These are phyloP conservation scores for Friedmanniomyces simplex DNA, from an alignment of 495 filamentous ascomycete genomes.

Conservation along the genomic window DNA sequence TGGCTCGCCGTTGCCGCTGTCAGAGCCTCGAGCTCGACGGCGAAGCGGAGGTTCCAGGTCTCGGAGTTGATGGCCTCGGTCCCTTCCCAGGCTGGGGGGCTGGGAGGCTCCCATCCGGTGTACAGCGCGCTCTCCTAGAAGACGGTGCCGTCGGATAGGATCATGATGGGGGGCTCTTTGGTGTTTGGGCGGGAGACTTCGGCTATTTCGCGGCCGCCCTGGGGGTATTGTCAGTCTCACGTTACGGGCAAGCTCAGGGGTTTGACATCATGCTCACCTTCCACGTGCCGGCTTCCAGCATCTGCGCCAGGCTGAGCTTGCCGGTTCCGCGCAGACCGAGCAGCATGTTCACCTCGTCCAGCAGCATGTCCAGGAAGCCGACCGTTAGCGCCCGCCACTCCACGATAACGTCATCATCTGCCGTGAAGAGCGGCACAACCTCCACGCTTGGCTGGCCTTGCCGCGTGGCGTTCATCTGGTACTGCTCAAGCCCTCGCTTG, in stretches of 20 bases:
- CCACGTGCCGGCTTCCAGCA: slow-evolving; percentile 86
- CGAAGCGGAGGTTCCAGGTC: background rate
- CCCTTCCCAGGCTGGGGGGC: background rate
- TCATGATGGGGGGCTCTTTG: slow-evolving; percentile 93
- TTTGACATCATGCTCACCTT: slow-evolving; percentile 50
- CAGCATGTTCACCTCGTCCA: slow-evolving; percentile 59
- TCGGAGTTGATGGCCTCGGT: background rate
- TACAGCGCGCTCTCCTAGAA: slow-evolving; percentile 50
- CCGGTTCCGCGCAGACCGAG: slow-evolving; percentile 45
- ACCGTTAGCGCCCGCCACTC: slow-evolving; percentile 80
- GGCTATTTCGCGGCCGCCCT: slow-evolving; percentile 94
- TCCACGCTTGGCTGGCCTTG: slow-evolving; percentile 64
- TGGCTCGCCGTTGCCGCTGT: background rate
- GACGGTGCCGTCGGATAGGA: slow-evolving; percentile 90
- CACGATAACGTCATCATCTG: slow-evolving; percentile 74
- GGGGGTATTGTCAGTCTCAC: slow-evolving; percentile 1
- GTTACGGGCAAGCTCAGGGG: background rate
- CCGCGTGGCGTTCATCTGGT: slow-evolving; percentile 58
- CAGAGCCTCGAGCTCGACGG: background rate
- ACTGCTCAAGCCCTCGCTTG: slow-evolving; percentile 59
- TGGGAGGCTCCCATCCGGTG: background rate
- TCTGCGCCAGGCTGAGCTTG: slow-evolving; percentile 60
- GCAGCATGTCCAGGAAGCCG: slow-evolving; percentile 68
- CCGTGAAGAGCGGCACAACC: slow-evolving; percentile 66
- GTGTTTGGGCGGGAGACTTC: slow-evolving; percentile 94